Conservation (phyloP, 306 rosid genomes). For the Carpinus viminea region DNA sequence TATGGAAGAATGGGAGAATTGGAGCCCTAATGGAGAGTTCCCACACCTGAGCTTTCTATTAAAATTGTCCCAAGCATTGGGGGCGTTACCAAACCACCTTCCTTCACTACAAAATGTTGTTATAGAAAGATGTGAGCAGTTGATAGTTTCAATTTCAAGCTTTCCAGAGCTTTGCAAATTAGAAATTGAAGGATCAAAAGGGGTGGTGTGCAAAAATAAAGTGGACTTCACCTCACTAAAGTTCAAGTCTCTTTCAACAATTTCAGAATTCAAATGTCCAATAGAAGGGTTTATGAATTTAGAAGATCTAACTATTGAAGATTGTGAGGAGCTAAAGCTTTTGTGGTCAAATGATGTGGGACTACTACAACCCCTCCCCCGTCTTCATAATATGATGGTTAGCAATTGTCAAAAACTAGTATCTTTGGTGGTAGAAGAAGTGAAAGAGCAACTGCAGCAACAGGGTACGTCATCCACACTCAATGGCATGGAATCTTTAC, state of each 20-base stretch:
- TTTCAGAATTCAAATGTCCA: neutral
- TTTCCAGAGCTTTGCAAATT: neutral
- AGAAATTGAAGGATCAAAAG: neutral
- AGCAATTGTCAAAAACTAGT: neutral
- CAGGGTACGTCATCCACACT: neutral
- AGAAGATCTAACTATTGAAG: neutral
- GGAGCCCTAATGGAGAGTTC: neutral
- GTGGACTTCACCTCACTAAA: neutral
- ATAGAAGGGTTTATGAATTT: neutral
- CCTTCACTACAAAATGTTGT: neutral
- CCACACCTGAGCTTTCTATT: neutral
- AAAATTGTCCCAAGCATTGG: neutral
- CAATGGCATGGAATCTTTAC: neutral
- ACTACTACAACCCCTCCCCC: neutral
- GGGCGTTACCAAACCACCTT: neutral
- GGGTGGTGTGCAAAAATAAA: neutral
- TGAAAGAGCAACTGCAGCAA: neutral
- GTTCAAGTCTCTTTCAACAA: neutral
- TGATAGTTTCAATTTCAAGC: neutral
- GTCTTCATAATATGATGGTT: neutral
- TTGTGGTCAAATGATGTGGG: neutral
- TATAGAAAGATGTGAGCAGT: neutral
- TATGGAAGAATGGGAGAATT: neutral
- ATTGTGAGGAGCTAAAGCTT: neutral
- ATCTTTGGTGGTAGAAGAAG: neutral